These are phyloP conservation scores for Candida labiduridarum DNA, from an alignment of 1,139 yeast genomes.

Conservation along the genomic window DNA sequence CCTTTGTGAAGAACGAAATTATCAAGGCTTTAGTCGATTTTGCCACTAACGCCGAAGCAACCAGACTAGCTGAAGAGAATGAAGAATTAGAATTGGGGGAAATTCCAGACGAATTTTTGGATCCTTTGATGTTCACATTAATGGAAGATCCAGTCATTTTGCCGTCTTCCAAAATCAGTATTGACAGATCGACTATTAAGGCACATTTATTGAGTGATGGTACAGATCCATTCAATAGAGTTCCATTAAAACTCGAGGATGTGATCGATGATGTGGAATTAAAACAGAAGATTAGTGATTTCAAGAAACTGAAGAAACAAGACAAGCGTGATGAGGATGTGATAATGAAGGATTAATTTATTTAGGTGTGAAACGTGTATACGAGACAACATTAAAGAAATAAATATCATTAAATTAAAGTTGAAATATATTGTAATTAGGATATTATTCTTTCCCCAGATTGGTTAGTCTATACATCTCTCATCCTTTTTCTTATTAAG, in stretches of 20 bases:
- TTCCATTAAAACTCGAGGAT: constrained; percentile 87
- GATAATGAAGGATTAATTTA: constrained; percentile 19
- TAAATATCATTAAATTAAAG: background rate
- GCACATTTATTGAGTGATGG: constrained; percentile 93
- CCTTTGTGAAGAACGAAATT: constrained; percentile 53
- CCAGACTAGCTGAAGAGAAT: constrained; percentile 66
- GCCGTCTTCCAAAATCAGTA: constrained; percentile 81
- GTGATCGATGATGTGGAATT: constrained; percentile 76
- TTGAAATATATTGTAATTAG: background rate
- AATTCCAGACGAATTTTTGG: constrained; percentile 93
- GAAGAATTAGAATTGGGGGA: constrained; percentile 91
- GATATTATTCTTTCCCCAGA: too few species aligned
- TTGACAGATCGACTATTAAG: constrained; percentile 89
- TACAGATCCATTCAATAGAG: constrained; percentile 95
- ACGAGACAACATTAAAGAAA: background rate
- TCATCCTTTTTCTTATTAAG: constrained; percentile 1
- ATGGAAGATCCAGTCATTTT: constrained; percentile 96
- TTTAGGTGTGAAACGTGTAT: background rate
- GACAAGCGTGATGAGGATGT: constrained; percentile 20
- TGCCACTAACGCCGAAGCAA: constrained; percentile 63
- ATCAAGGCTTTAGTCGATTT: constrained; percentile 56
- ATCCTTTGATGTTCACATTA: constrained; percentile 92
- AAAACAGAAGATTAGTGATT: constrained; percentile 60
- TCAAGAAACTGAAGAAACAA: constrained; percentile 44
- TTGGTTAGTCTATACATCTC: background rate